Conservation (phyloP, 2,329 filamentous ascomycete species). For the Ascomycota sp. region DNA sequence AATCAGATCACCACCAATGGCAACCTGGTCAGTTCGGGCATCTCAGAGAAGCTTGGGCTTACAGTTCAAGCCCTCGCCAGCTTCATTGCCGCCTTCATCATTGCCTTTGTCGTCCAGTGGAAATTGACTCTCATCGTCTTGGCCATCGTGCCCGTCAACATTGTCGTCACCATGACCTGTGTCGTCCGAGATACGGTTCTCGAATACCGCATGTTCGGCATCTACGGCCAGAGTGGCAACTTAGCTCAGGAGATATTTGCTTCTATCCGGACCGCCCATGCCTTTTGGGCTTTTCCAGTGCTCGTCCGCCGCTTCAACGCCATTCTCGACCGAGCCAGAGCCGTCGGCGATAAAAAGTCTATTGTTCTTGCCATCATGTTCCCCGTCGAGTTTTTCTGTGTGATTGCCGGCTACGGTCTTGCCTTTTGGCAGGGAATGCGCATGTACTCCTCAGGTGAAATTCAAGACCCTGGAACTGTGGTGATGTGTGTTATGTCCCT, state of each 20-base stretch:
- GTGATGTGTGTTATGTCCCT: conserved; percentile 11
- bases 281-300: conserved; percentile 24
- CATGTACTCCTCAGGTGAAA: conserved; percentile 22
- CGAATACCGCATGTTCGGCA: conserved; percentile 21
- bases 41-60: conserved; percentile 22
- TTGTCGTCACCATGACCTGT: conserved; percentile 16
- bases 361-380: conserved; percentile 20
- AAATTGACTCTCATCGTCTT: conserved; percentile 21
- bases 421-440: conserved; percentile 29
- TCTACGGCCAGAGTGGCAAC: conserved; percentile 19
- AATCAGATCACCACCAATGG: conserved; percentile 25
- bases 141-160: conserved; percentile 20
- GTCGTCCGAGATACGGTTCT: conserved; percentile 17
- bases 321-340: conserved; percentile 18
- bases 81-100: conserved; percentile 17
- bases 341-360: conserved; percentile 20
- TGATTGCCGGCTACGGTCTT: conserved; percentile 23
- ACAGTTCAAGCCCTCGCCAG: conserved; percentile 18
- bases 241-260: conserved; percentile 27
- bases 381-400: conserved; percentile 22
- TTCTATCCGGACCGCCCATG: conserved; percentile 25
- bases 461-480: conserved; percentile 20
- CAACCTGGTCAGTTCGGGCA: conserved; percentile 21
- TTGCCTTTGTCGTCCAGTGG: conserved; percentile 19
- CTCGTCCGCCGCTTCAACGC: conserved; percentile 18